Percentiles rank a stretch among this genome's conserved stretches.
Evolutionary conservation across 2,329 filamentous ascomycete genomes (phyloP).

Genomic region (Diaporthe sp.): DNA sequence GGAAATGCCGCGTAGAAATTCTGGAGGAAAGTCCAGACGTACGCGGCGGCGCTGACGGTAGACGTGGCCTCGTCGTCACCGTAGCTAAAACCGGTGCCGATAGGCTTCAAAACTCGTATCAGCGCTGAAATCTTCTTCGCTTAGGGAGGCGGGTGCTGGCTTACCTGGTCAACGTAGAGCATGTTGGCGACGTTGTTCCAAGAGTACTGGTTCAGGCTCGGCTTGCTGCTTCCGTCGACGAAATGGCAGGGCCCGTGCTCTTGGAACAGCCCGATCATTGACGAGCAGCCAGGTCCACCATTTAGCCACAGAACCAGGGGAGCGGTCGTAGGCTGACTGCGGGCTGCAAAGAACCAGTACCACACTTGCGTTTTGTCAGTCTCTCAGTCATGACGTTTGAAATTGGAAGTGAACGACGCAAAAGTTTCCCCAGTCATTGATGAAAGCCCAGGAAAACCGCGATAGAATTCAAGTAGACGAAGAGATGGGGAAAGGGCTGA

Average conservation of each 20-base stretch:
- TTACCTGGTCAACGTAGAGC: conserved; percentile 54
- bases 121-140: background rate
- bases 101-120: conserved; percentile 30
- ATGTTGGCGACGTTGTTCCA: conserved; percentile 61
- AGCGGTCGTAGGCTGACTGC: conserved; percentile 49
- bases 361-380: conserved; percentile 13
- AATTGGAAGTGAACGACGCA: background rate
- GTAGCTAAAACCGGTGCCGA: conserved; percentile 55
- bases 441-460: background rate
- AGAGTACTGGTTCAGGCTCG: conserved; percentile 59
- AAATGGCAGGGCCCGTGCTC: conserved; percentile 62
- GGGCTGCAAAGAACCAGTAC: conserved; percentile 53
- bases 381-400: background rate
- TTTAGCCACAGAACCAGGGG: conserved; percentile 56
- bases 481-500: background rate
- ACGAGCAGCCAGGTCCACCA: conserved; percentile 57
- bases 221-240: conserved; percentile 52
- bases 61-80: conserved; percentile 53
- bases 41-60: conserved; percentile 61
- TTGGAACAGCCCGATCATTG: conserved; percentile 57
- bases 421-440: background rate
- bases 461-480: background rate
- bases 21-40: conserved; percentile 71
- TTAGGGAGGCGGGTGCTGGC: background rate
- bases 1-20: conserved; percentile 76